Evolutionary conservation across 23 red algal genomes (phyloP).

Genomic region (Agarophyton chilense): DNA sequence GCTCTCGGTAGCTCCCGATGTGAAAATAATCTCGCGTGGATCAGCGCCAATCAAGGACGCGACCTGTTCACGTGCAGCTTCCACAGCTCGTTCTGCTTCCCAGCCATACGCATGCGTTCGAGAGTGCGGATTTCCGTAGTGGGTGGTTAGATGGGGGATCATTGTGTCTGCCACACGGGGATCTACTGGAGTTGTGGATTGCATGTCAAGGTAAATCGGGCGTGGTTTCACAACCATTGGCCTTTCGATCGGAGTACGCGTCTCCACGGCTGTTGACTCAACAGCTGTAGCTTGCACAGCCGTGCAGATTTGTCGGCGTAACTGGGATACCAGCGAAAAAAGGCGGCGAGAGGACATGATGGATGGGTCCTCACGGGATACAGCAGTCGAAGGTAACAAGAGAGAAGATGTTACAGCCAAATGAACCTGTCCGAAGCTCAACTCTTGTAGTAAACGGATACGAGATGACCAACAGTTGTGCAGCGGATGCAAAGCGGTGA

Average conservation of each 20-base stretch:
- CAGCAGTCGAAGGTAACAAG: not conserved
- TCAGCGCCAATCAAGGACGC: conserved; percentile 80
- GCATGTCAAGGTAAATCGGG: conserved; percentile 93
- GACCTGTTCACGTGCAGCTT: conserved; percentile 71
- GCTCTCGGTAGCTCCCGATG: conserved; percentile 94
- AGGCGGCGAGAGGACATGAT: not conserved
- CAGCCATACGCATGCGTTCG: conserved; percentile 96
- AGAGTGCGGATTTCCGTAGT: conserved; percentile 93
- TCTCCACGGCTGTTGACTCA: not conserved
- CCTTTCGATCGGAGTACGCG: not conserved
- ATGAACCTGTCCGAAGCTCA: no score
- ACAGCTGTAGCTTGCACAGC: not conserved
- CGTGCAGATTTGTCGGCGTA: not conserved
- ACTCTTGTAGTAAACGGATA: no score
- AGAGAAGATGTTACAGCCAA: not conserved
- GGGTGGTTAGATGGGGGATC: conserved; percentile 80
- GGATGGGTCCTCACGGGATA: no score
- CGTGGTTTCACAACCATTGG: conserved; percentile 43
- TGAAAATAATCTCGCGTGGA: conserved; percentile 96
- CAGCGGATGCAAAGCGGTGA: no score
- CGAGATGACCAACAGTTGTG: no score
- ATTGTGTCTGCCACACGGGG: conserved; percentile 94
- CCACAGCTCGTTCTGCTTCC: conserved; percentile 88
- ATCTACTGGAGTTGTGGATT: conserved; percentile 96
- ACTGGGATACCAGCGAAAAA: not conserved